Percentiles rank a stretch among this genome's conserved stretches.
These are phyloP conservation scores for Magnaporthiopsis poae DNA, from an alignment of 2,329 filamentous ascomycete genomes.

Conservation along the genomic window DNA sequence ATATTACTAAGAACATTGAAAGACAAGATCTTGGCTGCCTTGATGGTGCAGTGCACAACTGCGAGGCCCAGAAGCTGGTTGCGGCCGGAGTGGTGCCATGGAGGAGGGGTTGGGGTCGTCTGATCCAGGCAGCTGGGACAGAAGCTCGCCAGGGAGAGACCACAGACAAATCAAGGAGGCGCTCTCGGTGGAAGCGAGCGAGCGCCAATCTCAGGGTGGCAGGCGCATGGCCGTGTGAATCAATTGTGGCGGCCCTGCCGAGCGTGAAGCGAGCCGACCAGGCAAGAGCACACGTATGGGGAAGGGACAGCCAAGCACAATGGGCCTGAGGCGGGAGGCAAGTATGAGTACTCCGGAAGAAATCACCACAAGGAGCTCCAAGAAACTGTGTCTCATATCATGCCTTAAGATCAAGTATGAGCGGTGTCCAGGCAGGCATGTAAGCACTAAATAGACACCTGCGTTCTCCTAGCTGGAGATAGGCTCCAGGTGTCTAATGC, in stretches of 20 bases:
- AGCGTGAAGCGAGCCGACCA: not conserved
- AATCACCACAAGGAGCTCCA: not conserved
- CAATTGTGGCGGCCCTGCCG: not conserved
- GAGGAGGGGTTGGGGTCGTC: too few species aligned
- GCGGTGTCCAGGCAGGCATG: not conserved
- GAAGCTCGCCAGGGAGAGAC: too few species aligned
- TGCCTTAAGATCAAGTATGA: not conserved
- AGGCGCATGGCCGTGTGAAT: not conserved
- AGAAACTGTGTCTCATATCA: not conserved
- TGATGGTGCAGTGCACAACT: not conserved
- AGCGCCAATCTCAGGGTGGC: too few species aligned
- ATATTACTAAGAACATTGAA: not conserved
- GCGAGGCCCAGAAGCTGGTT: too few species aligned
- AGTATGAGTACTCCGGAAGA: too few species aligned
- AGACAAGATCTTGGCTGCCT: not conserved
- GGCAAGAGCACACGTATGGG: not conserved
- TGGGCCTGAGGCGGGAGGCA: not conserved
- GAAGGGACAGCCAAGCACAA: not conserved
- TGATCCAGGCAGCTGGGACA: too few species aligned
- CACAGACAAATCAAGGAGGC: too few species aligned
- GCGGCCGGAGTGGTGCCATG: too few species aligned
- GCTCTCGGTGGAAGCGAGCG: too few species aligned
- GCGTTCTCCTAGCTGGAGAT: not conserved
- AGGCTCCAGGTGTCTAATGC: not conserved
- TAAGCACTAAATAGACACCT: too few species aligned